Percentiles rank a stretch among this genome's conserved stretches.
Evolutionary conservation across 495 filamentous ascomycete species (phyloP).

Genomic region (Penicillium cosmopolitanum): DNA sequence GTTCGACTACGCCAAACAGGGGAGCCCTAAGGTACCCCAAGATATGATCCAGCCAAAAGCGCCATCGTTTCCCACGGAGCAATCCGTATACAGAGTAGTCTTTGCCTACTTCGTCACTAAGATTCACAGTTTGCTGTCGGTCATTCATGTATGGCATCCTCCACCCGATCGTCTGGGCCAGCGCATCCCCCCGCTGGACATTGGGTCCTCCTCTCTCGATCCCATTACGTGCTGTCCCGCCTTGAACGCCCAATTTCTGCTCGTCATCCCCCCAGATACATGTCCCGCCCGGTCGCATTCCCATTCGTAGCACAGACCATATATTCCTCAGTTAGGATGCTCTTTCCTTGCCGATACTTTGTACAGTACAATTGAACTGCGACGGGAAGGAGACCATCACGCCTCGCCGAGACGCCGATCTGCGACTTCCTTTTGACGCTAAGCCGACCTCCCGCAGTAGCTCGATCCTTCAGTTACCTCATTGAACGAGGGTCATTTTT

Average conservation of each 20-base stretch:
- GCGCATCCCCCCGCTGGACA: not conserved
- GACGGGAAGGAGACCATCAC: no score
- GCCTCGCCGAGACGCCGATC: no score
- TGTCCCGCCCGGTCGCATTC: not conserved
- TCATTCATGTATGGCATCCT: constrained; percentile 1
- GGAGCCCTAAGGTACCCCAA: not conserved
- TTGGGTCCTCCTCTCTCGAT: not conserved
- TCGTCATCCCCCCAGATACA: constrained; percentile 4
- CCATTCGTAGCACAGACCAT: not conserved
- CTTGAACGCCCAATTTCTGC: not conserved
- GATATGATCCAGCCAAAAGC: not conserved
- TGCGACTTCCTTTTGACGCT: no score
- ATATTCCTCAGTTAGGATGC: not conserved
- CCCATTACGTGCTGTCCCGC: not conserved
- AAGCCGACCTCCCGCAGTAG: no score
- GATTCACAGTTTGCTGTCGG: not conserved
- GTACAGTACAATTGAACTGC: no score
- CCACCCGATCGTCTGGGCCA: not conserved
- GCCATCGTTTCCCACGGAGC: not conserved
- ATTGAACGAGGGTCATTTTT: no score
- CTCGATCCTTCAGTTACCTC: no score
- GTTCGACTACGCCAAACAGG: not conserved
- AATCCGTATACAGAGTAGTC: no score
- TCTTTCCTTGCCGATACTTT: no score
- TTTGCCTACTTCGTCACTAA: no score